A percentile compares a stretch with the other conserved stretches of the same genome.
Conservation (phyloP, 331 rosid species). For the Spiraea crenata region DNA sequence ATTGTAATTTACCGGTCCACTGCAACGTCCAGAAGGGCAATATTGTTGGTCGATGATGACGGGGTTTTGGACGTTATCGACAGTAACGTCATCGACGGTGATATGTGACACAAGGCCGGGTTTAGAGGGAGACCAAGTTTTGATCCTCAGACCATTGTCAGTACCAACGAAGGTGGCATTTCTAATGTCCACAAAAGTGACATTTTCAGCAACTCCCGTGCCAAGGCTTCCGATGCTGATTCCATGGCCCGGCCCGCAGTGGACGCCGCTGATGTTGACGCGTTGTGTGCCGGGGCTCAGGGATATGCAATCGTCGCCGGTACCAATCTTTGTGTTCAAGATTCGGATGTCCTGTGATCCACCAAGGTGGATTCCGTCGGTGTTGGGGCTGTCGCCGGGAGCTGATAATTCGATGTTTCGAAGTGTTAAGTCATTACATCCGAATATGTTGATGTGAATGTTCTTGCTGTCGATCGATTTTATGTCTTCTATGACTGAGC, state of each 20-base stretch:
- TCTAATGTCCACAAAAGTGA: constrained; percentile 4
- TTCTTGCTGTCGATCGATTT: constrained; percentile 44
- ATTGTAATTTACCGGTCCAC: not conserved
- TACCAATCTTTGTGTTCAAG: constrained; percentile 19
- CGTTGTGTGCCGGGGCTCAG: constrained; percentile 34
- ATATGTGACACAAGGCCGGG: constrained; percentile 17
- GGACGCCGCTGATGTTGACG: constrained; percentile 1
- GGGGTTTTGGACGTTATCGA: constrained; percentile 33
- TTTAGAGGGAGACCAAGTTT: constrained; percentile 33
- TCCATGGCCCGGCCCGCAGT: constrained; percentile 49
- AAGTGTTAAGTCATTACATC: constrained; percentile 27
- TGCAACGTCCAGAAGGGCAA: constrained; percentile 19
- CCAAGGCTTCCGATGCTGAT: constrained; percentile 49
- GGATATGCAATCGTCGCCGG: constrained; percentile 66
- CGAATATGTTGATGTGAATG: constrained; percentile 38
- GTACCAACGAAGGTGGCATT: constrained; percentile 25
- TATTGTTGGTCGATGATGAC: constrained; percentile 44
- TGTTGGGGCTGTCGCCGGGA: constrained; percentile 58
- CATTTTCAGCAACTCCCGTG: not conserved
- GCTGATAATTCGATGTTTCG: constrained; percentile 28
- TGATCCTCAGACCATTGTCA: constrained; percentile 40
- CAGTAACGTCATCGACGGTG: constrained; percentile 9
- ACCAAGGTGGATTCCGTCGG: constrained; percentile 65
- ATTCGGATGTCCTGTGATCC: constrained; percentile 23
- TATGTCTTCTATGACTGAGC: constrained; percentile 30